Base-by-base conservation (phyloP, 1,284 basidiomycete genomes). In the Malassezia arunalokei region DNA sequence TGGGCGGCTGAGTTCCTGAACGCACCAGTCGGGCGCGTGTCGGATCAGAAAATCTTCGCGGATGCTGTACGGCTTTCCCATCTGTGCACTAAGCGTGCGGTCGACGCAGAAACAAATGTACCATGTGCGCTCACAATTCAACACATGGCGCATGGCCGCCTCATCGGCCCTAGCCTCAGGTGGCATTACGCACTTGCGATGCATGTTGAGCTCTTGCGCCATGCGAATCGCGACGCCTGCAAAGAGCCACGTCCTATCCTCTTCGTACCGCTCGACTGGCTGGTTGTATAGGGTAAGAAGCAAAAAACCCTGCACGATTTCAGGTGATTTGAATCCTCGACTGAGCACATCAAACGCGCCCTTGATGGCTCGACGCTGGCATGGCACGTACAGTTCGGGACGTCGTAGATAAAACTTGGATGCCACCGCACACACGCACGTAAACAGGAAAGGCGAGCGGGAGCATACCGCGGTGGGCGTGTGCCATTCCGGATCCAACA, bases 61-160 rank as follows among this genome's bases (percentile, higher is more conserved):
- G 63, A 89, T 83, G 7, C 83, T 82, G 70, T 85, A 80, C 3
- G 87, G 86, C 74, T 89, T 89, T 51, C 88, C 87, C 85, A 90
- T 87, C 76, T 91, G 89, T 1, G 89, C 86, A 60, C 87, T 88
- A 54, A 70, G 49, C 14, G 60, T 91, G 51, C 89, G 81, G 74
- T 96, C 91, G 33, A 94, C 78, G 51, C 82, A 82, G 73, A 87
- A 95, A 72, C 88, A 94, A 58, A 91, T 75, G 48, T 92, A 79
- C 91, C 91, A 96, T 24, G 89, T 91, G 43, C 91, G 77, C 73
- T 95, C 91, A 40, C 91, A 80, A 73, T 94, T 95, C 74, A 88
- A 83, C 14, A 94, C 84, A 76, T 94, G 87, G 38, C 86, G 79
- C 67, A 85, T 84, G 58, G 85, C 81, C 14, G 83, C 63, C 43